Percentiles rank a stretch among this genome's conserved stretches.
Evolutionary conservation across 768 basidiomycete species (phyloP).

Genomic region (Phlegmacium glaucopus): DNA sequence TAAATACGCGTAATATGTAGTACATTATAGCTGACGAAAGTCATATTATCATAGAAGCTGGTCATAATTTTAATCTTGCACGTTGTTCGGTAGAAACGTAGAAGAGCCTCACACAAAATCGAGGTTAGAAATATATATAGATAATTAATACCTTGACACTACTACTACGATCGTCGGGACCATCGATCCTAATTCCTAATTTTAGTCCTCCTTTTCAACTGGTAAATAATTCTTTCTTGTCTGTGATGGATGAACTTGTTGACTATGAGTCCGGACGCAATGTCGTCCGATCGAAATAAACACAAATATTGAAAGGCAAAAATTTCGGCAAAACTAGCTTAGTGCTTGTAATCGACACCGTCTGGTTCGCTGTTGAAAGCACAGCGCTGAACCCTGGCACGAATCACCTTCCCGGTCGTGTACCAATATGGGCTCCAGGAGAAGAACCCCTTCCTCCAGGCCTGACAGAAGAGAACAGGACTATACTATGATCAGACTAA

Average conservation of each 20-base stretch:
- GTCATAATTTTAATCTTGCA: background rate
- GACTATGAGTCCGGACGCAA: too few species aligned
- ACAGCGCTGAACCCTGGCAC: slow-evolving; percentile 25
- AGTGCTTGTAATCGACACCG: background rate
- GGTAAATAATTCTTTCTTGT: too few species aligned
- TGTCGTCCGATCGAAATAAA: background rate
- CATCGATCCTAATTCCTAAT: too few species aligned
- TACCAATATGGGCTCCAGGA: slow-evolving; percentile 80
- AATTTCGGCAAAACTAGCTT: background rate
- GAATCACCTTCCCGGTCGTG: slow-evolving; percentile 41
- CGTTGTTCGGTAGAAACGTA: too few species aligned
- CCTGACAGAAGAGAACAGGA: slow-evolving; percentile 75
- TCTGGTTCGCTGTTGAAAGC: background rate
- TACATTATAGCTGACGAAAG: too few species aligned
- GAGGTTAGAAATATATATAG: background rate
- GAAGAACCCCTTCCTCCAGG: slow-evolving; percentile 88
- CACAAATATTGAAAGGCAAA: slow-evolving; percentile 1
- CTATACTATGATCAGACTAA: slow-evolving; percentile 61
- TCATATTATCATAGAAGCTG: background rate
- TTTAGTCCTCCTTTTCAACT: too few species aligned
- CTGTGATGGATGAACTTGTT: too few species aligned
- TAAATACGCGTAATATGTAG: background rate
- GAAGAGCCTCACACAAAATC: background rate
- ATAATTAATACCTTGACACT: too few species aligned
- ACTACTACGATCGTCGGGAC: too few species aligned